Evolutionary conservation across 108 stramenopile genomes (phyloP).

Genomic region (Cylindrotheca fusiformis): DNA sequence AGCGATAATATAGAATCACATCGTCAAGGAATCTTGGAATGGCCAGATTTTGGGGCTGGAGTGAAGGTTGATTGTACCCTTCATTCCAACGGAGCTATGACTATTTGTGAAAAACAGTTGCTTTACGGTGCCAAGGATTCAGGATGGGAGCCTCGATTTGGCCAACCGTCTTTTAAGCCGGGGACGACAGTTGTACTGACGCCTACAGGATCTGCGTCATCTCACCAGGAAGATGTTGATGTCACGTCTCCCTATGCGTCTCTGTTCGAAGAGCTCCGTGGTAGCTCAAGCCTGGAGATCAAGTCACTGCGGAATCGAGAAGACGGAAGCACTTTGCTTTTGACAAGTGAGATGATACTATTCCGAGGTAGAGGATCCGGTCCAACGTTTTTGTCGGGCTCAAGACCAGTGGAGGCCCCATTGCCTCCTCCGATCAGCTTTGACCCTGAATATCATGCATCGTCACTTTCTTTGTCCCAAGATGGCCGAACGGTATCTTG

Average conservation of each 20-base stretch:
- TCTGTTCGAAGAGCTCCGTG: conserved; percentile 63
- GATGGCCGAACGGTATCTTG: conserved; percentile 76
- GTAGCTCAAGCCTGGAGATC: conserved; percentile 52
- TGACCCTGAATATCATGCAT: conserved; percentile 69
- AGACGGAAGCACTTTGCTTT: conserved; percentile 44
- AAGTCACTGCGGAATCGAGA: conserved; percentile 50
- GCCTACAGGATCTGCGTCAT: conserved; percentile 18
- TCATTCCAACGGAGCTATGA: conserved; percentile 61
- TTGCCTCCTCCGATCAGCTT: conserved; percentile 63
- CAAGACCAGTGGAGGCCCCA: conserved; percentile 18
- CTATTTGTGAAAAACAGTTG: conserved; percentile 55
- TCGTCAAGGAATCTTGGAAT: conserved; percentile 74
- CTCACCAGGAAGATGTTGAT: conserved; percentile 16
- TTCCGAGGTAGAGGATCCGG: conserved; percentile 19
- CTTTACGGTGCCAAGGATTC: conserved; percentile 81
- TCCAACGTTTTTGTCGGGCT: not conserved
- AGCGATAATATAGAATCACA: conserved; percentile 9
- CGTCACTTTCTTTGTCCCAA: conserved; percentile 61
- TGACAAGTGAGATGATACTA: conserved; percentile 65
- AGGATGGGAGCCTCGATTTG: conserved; percentile 86
- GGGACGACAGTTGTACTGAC: conserved; percentile 59
- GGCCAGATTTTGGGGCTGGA: conserved; percentile 85
- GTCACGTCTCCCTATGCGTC: conserved; percentile 28
- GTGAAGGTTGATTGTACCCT: conserved; percentile 50
- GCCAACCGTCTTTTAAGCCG: conserved; percentile 72